phyloP scores from a whole-genome alignment of 305 asterid genomes.

The Nicotiana rustica region DNA sequence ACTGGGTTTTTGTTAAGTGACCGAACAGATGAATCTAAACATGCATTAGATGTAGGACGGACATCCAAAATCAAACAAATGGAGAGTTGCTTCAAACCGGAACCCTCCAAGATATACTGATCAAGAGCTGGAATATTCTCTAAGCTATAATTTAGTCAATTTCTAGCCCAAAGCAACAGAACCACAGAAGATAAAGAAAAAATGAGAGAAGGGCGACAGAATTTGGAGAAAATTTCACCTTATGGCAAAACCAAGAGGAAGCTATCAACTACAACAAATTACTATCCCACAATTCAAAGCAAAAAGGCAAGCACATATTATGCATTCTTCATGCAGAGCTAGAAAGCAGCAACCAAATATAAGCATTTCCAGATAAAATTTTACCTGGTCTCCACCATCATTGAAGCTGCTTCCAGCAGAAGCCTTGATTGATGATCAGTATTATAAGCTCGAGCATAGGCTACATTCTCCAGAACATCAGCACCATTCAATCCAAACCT shows the following conservation, averaged over 20 bases:
- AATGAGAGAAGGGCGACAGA: background rate
- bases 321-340: background rate
- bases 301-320: background rate
- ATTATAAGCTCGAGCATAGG: slow-evolving; percentile 97
- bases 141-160: background rate
- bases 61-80: background rate
- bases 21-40: background rate
- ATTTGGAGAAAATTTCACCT: background rate
- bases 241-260: background rate
- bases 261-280: background rate
- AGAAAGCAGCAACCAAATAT: background rate
- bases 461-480: slow-evolving; percentile 96
- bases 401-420: slow-evolving; percentile 95
- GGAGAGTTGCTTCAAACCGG: background rate
- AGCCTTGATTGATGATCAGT: slow-evolving; percentile 98
- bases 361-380: background rate
- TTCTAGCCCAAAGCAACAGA: background rate
- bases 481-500: slow-evolving; percentile 96
- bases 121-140: slow-evolving; percentile 8
- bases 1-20: background rate
- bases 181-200: background rate
- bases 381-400: slow-evolving; percentile 98
- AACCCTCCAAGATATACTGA: background rate
- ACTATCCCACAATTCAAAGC: background rate
- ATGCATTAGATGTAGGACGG: slow-evolving; percentile 18